Conservation (phyloP, 2,329 filamentous ascomycete species). For the Phialophora verrucosa region DNA sequence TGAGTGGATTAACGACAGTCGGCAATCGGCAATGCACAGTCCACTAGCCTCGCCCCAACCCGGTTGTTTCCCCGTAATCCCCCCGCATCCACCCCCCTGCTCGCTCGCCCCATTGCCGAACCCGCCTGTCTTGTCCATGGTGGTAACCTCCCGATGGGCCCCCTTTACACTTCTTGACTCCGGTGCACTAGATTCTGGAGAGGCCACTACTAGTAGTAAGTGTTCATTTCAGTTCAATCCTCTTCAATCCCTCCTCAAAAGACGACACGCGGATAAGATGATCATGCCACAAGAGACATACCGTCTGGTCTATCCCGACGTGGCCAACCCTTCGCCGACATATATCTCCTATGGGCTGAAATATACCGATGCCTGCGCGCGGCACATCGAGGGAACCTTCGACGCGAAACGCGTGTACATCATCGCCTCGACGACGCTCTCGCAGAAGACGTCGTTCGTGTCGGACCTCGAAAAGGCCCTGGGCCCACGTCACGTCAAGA, state of each 20-base stretch:
- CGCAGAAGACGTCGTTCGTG: background rate
- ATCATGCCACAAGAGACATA: background rate
- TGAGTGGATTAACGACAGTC: background rate
- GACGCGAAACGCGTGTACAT: background rate
- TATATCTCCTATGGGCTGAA: background rate
- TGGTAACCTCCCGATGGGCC: background rate
- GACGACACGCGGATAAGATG: background rate
- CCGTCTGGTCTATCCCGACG: background rate
- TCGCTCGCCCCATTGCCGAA: background rate
- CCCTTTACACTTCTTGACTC: background rate
- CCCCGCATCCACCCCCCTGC: background rate
- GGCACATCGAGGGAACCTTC: background rate
- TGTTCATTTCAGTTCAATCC: background rate
- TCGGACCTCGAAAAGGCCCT: background rate
- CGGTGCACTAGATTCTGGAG: background rate
- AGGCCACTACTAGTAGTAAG: background rate
- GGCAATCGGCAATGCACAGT: background rate
- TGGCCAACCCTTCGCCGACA: background rate
- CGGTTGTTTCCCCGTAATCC: conserved; percentile 1
- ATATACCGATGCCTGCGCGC: background rate
- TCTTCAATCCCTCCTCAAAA: background rate
- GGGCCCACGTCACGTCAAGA: background rate
- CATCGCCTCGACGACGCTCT: background rate
- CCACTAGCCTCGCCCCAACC: background rate
- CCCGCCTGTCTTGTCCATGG: background rate